A percentile compares a stretch with the other conserved stretches of the same genome.
Evolutionary conservation across 1,284 basidiomycete genomes (phyloP).

Genomic region (Apiotrichum gracile): DNA sequence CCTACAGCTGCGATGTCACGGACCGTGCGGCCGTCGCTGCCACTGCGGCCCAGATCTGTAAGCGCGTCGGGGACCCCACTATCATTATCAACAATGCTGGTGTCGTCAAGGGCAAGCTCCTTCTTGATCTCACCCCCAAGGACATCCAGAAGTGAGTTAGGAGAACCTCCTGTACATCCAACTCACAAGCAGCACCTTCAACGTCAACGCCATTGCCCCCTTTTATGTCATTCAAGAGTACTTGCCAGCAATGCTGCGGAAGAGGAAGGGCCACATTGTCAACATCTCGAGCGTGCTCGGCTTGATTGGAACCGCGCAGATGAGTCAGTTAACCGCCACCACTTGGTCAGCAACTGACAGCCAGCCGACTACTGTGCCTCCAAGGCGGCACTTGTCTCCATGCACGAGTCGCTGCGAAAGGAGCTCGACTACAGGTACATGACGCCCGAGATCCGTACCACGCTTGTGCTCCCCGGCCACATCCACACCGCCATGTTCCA

Average conservation of each 20-base stretch:
- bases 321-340: conserved; percentile 56
- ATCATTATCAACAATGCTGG: conserved; percentile 94
- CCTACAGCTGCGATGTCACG: conserved; percentile 82
- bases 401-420: conserved; percentile 73
- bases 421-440: conserved; percentile 76
- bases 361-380: conserved; percentile 81
- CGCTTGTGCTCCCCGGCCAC: conserved; percentile 70
- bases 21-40: conserved; percentile 72
- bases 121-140: conserved; percentile 68
- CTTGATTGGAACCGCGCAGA: conserved; percentile 65
- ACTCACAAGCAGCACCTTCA: conserved; percentile 66
- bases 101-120: conserved; percentile 80
- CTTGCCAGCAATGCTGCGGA: conserved; percentile 79
- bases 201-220: conserved; percentile 79
- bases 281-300: conserved; percentile 77
- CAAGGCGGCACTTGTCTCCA: conserved; percentile 70
- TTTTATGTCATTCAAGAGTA: conserved; percentile 90
- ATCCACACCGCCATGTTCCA: conserved; percentile 69
- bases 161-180: no score
- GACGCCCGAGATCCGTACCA: conserved; percentile 68
- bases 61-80: conserved; percentile 81
- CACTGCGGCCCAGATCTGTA: conserved; percentile 61
- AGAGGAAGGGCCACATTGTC: conserved; percentile 76
- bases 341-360: conserved; percentile 1
- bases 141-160: conserved; percentile 70